Evolutionary conservation across 2,329 filamentous ascomycete genomes (phyloP).

Genomic region (Nemania sp.): DNA sequence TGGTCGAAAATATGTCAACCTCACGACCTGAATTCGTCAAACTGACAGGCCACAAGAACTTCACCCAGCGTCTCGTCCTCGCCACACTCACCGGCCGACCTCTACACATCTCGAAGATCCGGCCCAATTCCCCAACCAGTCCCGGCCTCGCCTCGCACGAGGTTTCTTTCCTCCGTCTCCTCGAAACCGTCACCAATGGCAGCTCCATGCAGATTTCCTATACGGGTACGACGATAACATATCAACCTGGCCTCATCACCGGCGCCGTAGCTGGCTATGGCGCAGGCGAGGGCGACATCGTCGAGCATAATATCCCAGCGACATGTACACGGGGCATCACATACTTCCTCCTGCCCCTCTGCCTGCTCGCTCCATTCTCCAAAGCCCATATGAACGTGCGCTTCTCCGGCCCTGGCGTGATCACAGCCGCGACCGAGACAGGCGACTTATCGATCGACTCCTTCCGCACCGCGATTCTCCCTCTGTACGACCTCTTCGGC

Average conservation of each 20-base stretch:
- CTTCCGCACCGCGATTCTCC: slow-evolving; percentile 89
- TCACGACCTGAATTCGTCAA: slow-evolving; percentile 61
- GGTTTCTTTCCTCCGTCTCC: slow-evolving; percentile 90
- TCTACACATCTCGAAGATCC: slow-evolving; percentile 91
- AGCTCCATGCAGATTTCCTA: slow-evolving; percentile 94
- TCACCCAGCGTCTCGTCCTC: slow-evolving; percentile 83
- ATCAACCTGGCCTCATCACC: slow-evolving; percentile 89
- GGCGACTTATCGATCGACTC: slow-evolving; percentile 92
- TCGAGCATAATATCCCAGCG: slow-evolving; percentile 78
- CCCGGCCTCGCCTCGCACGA: slow-evolving; percentile 91
- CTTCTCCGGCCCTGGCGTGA: slow-evolving; percentile 88
- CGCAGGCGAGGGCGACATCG: slow-evolving; percentile 69
- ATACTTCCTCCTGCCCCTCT: slow-evolving; percentile 89
- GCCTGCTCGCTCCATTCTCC: slow-evolving; percentile 87
- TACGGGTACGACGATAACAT: slow-evolving; percentile 90
- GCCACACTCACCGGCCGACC: slow-evolving; percentile 88
- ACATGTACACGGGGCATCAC: slow-evolving; percentile 80
- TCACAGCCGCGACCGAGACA: slow-evolving; percentile 79
- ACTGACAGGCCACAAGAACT: slow-evolving; percentile 82
- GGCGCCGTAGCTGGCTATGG: slow-evolving; percentile 75
- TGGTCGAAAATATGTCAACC: slow-evolving; percentile 35
- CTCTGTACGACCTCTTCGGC: slow-evolving; percentile 86
- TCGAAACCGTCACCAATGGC: slow-evolving; percentile 95
- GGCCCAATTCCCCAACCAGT: slow-evolving; percentile 79
- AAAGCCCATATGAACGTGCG: slow-evolving; percentile 89